Evolutionary conservation across 2,329 filamentous ascomycete genomes (phyloP).

Genomic region (Penicillium sp.): DNA sequence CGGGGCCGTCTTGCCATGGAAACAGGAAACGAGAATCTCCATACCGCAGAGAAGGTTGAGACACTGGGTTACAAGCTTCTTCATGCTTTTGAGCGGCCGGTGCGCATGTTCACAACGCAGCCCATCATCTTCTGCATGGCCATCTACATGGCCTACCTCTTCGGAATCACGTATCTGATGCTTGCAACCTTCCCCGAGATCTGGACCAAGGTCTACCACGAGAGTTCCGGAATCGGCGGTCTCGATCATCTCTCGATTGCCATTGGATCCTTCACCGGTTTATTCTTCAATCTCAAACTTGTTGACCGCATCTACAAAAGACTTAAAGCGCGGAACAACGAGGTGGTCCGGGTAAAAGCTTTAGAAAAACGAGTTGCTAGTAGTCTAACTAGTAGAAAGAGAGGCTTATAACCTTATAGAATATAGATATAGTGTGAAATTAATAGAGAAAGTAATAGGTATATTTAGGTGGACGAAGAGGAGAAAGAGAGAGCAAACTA

Average conservation of each 20-base stretch:
- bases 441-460: too few relatives aligned
- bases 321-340: neutral
- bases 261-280: neutral
- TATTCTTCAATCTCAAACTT: neutral
- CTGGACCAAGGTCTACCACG: neutral
- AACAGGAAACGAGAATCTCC: neutral
- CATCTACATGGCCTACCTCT: slow-evolving; percentile 49
- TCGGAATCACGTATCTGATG: neutral
- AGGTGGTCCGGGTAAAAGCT: too few relatives aligned
- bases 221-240: neutral
- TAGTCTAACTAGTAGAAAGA: too few relatives aligned
- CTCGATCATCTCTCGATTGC: neutral
- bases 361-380: too few relatives aligned
- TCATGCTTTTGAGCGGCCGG: slow-evolving; percentile 41
- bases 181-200: neutral
- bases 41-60: slow-evolving; percentile 31
- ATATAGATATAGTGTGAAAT: too few relatives aligned
- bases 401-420: too few relatives aligned
- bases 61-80: slow-evolving; percentile 17
- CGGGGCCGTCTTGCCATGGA: slow-evolving; percentile 20
- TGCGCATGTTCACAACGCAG: slow-evolving; percentile 53
- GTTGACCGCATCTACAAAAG: neutral
- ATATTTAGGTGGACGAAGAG: too few relatives aligned
- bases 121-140: slow-evolving; percentile 57
- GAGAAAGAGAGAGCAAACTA: too few relatives aligned